A percentile compares a stretch with the other conserved stretches of the same genome.
phyloP scores from a whole-genome alignment of 352 stramenopile genomes.

The Elongisporangium senticosum region DNA sequence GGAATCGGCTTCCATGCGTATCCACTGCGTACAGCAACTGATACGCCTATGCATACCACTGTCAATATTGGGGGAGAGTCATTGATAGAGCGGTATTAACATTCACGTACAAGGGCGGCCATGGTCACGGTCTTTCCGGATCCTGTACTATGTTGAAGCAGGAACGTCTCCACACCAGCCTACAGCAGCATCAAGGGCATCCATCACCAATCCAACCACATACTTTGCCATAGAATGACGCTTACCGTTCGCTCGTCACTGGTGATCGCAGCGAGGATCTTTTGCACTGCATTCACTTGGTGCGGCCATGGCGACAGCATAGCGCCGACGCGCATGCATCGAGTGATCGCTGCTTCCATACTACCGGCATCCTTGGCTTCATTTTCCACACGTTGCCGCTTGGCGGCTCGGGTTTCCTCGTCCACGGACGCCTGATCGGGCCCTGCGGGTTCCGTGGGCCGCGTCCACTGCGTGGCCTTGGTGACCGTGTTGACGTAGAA shows the following conservation, averaged over 20 bases:
- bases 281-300: constrained; percentile 54
- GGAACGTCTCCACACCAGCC: constrained; percentile 28
- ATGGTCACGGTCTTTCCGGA: constrained; percentile 81
- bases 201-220: no score
- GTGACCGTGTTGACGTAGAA: constrained; percentile 61
- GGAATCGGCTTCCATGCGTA: constrained; percentile 32
- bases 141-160: constrained; percentile 80
- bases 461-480: constrained; percentile 52
- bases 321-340: constrained; percentile 56
- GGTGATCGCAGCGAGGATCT: constrained; percentile 42
- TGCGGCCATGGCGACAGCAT: constrained; percentile 62
- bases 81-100: neutral
- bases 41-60: constrained; percentile 26
- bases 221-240: neutral
- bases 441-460: constrained; percentile 16
- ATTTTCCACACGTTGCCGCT: constrained; percentile 14
- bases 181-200: neutral
- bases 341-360: constrained; percentile 20
- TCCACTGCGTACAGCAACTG: constrained; percentile 64
- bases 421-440: neutral
- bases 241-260: neutral
- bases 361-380: constrained; percentile 2
- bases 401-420: neutral
- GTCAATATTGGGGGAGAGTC: constrained; percentile 1
- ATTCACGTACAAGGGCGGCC: constrained; percentile 34